Percentiles rank a stretch among this genome's conserved stretches.
phyloP scores from a whole-genome alignment of 1,139 yeast genomes.

The Scheffersomyces quercinus region DNA sequence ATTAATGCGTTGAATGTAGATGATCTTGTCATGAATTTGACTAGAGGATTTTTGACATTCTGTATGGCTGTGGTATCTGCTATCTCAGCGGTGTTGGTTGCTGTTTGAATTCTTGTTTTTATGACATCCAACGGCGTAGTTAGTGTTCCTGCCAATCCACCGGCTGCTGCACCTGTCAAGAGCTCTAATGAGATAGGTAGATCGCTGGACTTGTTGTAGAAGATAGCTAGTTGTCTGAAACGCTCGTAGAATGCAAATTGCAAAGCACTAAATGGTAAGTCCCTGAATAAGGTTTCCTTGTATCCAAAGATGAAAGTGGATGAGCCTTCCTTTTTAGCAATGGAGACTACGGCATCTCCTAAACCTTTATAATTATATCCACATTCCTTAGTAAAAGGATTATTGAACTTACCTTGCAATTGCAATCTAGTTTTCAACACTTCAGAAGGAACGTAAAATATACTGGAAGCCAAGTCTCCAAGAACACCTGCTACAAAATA shows the following conservation, averaged over 20 bases:
- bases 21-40: conserved; percentile 32
- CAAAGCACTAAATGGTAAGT: conserved; percentile 90
- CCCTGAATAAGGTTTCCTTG: conserved; percentile 88
- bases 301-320: conserved; percentile 84
- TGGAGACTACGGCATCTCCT: conserved; percentile 65
- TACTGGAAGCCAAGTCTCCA: conserved; percentile 87
- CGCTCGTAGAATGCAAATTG: conserved; percentile 95
- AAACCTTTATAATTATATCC: conserved; percentile 85
- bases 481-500: conserved; percentile 84
- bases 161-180: conserved; percentile 91
- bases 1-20: conserved; percentile 65
- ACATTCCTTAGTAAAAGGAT: conserved; percentile 67
- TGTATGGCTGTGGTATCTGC: not conserved
- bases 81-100: conserved; percentile 18
- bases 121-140: conserved; percentile 91
- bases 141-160: conserved; percentile 85
- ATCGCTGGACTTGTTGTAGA: conserved; percentile 37
- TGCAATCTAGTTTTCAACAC: conserved; percentile 93
- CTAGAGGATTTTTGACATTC: not conserved
- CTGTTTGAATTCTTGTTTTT: conserved; percentile 88
- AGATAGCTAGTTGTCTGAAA: conserved; percentile 66
- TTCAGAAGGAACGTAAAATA: conserved; percentile 96
- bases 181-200: conserved; percentile 66
- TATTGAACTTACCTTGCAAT: conserved; percentile 84
- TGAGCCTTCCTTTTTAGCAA: conserved; percentile 68